Evolutionary conservation across 805 yeast genomes (phyloP), one percentile per base, ranked within the genome.

Genomic region (Saitoella complicata): DNA sequence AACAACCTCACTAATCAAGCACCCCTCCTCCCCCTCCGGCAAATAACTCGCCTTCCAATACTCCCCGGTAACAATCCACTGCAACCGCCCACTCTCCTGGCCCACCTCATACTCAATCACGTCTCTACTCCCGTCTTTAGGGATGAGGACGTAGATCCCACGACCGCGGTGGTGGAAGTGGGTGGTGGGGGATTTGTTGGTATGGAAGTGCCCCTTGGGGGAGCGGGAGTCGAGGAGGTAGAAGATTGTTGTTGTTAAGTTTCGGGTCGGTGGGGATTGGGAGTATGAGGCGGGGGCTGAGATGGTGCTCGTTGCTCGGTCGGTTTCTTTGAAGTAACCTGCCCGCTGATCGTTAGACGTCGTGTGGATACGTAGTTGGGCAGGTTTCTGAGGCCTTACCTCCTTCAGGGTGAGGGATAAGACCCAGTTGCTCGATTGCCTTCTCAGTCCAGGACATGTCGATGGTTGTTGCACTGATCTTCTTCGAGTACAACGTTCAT

Each of bases 51-150:
- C 77, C 53, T 74, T 74, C 60, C 69, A 74, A 12, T 69, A 72
- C 8, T 71, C 77, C 1, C 77, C 75, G 7, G 75, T 76, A n/a
- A 74, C 78, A 5, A 74, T 76, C 78, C 78, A 74, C 55, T 74
- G 80, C 38, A 70, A 61, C 8, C 58, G 58, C 49, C 72, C 65
- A 49, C 72, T 71, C 31, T 45, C 49, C 10, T 43, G 51, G 0
- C 79, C 80, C 31, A 73, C 78, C 21, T 62, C 63, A 53, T 73
- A 74, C 1, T 72, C 60, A 46, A 70, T 69, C 12, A 74, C 56
- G 2, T 46, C 46, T 3, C 21, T 4, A 21, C 21, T 21, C 1
- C 78, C 77, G 49, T 70, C 63, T 4, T 77, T 77, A 43, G 72
- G 66, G 4, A 74, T 58, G 10, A 72, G 56, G 4, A 73, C 76